Evolutionary conservation across 139 green algal genomes (phyloP).

Genomic region (Coelastrella sp.): DNA sequence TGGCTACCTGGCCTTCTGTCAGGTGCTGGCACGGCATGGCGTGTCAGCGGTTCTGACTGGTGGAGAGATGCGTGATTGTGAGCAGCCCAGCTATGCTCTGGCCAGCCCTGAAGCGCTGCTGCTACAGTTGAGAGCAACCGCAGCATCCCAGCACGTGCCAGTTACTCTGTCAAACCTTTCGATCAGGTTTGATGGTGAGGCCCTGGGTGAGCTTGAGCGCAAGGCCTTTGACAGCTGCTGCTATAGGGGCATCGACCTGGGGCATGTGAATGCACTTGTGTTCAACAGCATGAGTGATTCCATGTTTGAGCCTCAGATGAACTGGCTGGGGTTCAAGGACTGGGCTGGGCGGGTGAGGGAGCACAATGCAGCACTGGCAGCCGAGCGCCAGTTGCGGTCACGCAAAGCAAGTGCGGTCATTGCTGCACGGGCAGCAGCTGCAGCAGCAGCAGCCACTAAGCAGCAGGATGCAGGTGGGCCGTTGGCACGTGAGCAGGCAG

Average conservation of each 20-base stretch:
- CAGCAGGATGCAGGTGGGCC: not conserved
- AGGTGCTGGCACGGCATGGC: conserved; percentile 52
- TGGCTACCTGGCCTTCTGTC: conserved; percentile 63
- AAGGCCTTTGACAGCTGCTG: conserved; percentile 35
- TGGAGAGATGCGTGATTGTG: conserved; percentile 50
- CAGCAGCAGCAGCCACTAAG: not conserved
- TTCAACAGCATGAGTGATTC: conserved; percentile 66
- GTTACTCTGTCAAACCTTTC: conserved; percentile 56
- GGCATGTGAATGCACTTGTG: conserved; percentile 42
- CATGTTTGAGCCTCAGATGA: conserved; percentile 67
- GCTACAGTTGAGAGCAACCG: conserved; percentile 56
- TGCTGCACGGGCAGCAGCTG: not conserved
- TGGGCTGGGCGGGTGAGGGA: conserved; percentile 58
- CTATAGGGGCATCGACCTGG: conserved; percentile 43
- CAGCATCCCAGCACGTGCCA: conserved; percentile 57
- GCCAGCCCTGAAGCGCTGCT: conserved; percentile 57
- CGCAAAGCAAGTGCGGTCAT: not conserved
- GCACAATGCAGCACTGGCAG: conserved; percentile 31
- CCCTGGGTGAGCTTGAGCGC: conserved; percentile 56
- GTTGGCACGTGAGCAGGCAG: not conserved
- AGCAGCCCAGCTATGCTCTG: conserved; percentile 43
- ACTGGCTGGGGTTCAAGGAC: conserved; percentile 66
- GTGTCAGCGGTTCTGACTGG: conserved; percentile 47
- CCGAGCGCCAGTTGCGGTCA: conserved; percentile 25
- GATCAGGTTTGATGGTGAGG: conserved; percentile 59